Percentiles rank a stretch among this genome's conserved stretches.
Conservation (phyloP, 495 filamentous ascomycete species). For the Neurospora sp. region DNA sequence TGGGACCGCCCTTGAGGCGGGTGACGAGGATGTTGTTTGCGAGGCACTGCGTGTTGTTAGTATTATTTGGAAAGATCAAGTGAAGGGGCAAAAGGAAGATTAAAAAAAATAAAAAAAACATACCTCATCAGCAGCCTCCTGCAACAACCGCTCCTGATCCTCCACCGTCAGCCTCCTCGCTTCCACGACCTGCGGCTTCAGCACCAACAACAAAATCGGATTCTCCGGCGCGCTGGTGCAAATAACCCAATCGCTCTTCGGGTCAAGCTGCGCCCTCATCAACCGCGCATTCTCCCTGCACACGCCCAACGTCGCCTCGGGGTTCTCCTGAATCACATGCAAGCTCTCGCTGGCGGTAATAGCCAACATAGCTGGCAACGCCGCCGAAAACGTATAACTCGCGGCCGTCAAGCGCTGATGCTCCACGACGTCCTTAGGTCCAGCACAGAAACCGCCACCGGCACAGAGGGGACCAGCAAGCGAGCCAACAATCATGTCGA, state of each 20-base stretch:
- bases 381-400: constrained; percentile 90
- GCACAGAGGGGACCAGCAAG: constrained; percentile 83
- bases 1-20: constrained; percentile 66
- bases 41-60: constrained; percentile 43
- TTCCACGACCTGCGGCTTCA: constrained; percentile 75
- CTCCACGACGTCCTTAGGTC: constrained; percentile 78
- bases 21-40: constrained; percentile 83
- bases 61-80: no score
- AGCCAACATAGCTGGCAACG: constrained; percentile 84
- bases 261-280: constrained; percentile 81
- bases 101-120: constrained; percentile 8
- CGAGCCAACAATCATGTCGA: constrained; percentile 95
- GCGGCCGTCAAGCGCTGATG: constrained; percentile 88
- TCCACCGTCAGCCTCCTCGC: constrained; percentile 53
- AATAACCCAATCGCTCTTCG: constrained; percentile 81
- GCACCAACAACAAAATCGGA: constrained; percentile 71
- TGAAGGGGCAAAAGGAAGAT: neutral
- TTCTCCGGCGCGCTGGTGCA: constrained; percentile 79
- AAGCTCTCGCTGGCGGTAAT: constrained; percentile 90
- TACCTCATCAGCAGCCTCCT: constrained; percentile 93
- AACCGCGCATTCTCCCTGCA: constrained; percentile 73
- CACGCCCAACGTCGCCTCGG: constrained; percentile 56
- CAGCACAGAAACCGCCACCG: constrained; percentile 92
- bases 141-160: constrained; percentile 77
- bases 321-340: constrained; percentile 70